Conservation (phyloP, 2,329 filamentous ascomycete species). For the Fonsecaea nubica region DNA sequence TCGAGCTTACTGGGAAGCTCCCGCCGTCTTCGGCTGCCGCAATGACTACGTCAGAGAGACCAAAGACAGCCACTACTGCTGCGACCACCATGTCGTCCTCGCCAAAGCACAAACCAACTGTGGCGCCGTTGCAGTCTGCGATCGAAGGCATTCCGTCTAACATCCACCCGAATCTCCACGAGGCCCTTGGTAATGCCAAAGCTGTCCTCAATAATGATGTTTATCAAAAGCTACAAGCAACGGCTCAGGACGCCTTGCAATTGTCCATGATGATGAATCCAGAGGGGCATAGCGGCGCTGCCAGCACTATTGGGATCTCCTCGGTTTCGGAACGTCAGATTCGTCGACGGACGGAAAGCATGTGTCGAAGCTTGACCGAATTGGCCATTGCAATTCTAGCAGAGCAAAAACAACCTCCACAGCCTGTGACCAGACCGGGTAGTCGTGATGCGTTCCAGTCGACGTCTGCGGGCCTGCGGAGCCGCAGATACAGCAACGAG, state of each 20-base stretch:
- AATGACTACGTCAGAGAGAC: constrained; percentile 78
- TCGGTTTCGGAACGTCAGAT: constrained; percentile 76
- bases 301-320: constrained; percentile 57
- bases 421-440: constrained; percentile 39
- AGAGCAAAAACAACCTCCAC: constrained; percentile 45
- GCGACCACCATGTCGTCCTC: constrained; percentile 90
- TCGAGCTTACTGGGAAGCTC: constrained; percentile 88
- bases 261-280: constrained; percentile 73
- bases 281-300: constrained; percentile 57
- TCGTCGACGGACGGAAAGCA: constrained; percentile 85
- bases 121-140: constrained; percentile 52
- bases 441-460: constrained; percentile 43
- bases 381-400: constrained; percentile 84
- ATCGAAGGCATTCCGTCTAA: constrained; percentile 50
- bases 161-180: constrained; percentile 77
- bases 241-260: constrained; percentile 79
- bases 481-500: constrained; percentile 49
- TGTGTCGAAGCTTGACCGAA: constrained; percentile 92
- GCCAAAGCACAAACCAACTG: constrained; percentile 69
- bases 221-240: constrained; percentile 78
- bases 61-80: constrained; percentile 87
- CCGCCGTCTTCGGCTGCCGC: constrained; percentile 82
- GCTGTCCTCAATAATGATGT: constrained; percentile 71
- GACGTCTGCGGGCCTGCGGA: constrained; percentile 45
- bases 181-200: constrained; percentile 81